These are phyloP conservation scores for Chaetomium tenue DNA, from an alignment of 495 filamentous ascomycete species.

Conservation along the genomic window DNA sequence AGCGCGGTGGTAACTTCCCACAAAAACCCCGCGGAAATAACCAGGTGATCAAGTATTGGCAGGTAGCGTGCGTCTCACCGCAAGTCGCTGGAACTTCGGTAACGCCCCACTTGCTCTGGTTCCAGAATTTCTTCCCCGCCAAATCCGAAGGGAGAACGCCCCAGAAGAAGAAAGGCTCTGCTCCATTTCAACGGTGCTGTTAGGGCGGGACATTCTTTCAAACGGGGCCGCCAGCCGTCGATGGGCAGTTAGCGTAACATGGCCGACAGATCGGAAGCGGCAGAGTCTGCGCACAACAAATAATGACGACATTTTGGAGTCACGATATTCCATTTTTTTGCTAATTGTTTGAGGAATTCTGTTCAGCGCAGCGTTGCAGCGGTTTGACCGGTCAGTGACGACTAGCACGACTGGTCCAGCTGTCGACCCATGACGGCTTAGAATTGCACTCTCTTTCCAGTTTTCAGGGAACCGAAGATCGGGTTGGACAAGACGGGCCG, in stretches of 20 bases:
- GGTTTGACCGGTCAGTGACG: neutral
- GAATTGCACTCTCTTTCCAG: neutral
- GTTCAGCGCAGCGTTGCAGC: neutral
- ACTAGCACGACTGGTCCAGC: neutral
- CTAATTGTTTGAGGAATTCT: neutral
- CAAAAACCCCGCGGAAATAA: neutral
- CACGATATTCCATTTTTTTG: neutral
- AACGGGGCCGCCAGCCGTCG: neutral
- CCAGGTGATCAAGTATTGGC: slow-evolving; percentile 4
- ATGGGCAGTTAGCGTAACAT: neutral
- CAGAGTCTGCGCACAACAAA: neutral
- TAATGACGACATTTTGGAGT: neutral
- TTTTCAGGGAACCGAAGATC: neutral
- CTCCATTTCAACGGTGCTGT: neutral
- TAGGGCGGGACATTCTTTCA: neutral
- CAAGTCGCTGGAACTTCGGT: slow-evolving; percentile 4
- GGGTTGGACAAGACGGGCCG: neutral
- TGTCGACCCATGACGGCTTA: neutral
- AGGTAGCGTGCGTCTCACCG: slow-evolving; percentile 18
- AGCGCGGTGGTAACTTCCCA: neutral
- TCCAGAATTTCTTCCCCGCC: slow-evolving; percentile 24
- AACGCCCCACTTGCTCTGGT: neutral
- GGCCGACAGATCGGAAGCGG: neutral
- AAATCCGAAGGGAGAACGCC: slow-evolving; percentile 9
- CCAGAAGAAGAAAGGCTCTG: slow-evolving; percentile 1